Evolutionary conservation across 1,284 basidiomycete genomes (phyloP), one percentile per base, ranked within the genome.

Genomic region (Ganoderma lingzhi): DNA sequence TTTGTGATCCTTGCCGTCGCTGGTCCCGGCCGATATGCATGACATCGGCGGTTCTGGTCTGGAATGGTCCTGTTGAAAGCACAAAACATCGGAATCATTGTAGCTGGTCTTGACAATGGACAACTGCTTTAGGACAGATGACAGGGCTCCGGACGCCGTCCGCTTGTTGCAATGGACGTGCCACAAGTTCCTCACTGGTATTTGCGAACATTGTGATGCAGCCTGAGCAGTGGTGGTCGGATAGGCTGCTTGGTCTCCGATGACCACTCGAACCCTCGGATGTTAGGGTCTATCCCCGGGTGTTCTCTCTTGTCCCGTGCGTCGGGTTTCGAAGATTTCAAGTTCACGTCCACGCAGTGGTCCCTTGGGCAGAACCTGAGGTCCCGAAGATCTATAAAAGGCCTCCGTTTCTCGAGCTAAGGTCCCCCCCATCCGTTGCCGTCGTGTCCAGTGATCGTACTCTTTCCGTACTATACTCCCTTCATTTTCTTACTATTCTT

Each of bases 391-490:
- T 14, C 28, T 32, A 55, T 55, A 55, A 55, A 55, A 32, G 53
- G 30, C n/a, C 28, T 14, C 4, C 30, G 30, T 55, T 55, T 55
- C 53, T 32, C 53, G 14, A 30, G 28, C 53, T 55, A 55, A 55
- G 48, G 53, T 23, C 23, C 14, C 53, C 45, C 53, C 53, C 53
- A 55, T 55, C 53, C 53, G 30, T 55, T 17, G 53, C 32, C 53
- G 30, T 55, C 30, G 28, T 55, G n/a, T 30, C 53, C 30, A 4
- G 53, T 30, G 30, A 14, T 12, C 53, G 10, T 32, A 32, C 12
- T 30, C 28, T 30, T 55, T n/a, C 14, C 12, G 28, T 30, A 30
- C 23, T 23, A 23, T 23, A 23, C 23, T 23, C 23, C 14, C 53
- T 55, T 55, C 28, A 12, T 23, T 12, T 23, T 23, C n/a, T 51